A percentile compares a stretch with the other conserved stretches of the same genome.
Evolutionary conservation across 2,329 filamentous ascomycete species (phyloP).

Genomic region (Polychaeton citri): DNA sequence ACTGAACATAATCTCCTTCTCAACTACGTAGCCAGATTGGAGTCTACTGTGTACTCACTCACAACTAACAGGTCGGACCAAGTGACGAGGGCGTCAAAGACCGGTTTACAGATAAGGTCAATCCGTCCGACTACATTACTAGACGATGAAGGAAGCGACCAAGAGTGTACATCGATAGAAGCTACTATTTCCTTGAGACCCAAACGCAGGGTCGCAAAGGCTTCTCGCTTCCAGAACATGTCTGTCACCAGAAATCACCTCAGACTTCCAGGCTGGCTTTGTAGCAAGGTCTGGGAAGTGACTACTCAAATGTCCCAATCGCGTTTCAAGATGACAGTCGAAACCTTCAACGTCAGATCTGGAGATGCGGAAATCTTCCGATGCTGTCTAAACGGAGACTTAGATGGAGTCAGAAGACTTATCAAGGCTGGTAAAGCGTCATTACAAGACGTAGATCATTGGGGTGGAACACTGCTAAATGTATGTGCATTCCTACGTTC

Average conservation of each 20-base stretch:
- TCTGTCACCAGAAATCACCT: no score
- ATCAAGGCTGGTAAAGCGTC: neutral
- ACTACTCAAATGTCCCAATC: neutral
- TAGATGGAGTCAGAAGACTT: neutral
- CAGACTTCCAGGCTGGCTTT: neutral
- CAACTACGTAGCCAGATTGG: neutral
- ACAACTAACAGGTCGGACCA: neutral
- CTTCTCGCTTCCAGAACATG: no score
- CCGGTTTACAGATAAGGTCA: neutral
- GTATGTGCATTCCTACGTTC: neutral
- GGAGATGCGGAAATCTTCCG: neutral
- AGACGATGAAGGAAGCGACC: neutral
- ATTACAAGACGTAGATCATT: neutral
- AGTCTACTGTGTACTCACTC: neutral
- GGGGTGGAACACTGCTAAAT: neutral
- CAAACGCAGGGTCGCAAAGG: neutral
- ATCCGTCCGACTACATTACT: neutral
- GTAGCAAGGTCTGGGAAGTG: neutral
- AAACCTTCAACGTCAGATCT: neutral
- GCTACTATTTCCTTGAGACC: neutral
- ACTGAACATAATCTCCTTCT: neutral
- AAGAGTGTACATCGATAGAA: neutral
- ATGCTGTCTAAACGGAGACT: neutral
- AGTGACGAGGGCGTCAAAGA: neutral
- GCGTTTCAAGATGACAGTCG: neutral